A percentile compares a stretch with the other conserved stretches of the same genome.
phyloP scores from a whole-genome alignment of 345 rosid species.

The Linum usitatissimum region DNA sequence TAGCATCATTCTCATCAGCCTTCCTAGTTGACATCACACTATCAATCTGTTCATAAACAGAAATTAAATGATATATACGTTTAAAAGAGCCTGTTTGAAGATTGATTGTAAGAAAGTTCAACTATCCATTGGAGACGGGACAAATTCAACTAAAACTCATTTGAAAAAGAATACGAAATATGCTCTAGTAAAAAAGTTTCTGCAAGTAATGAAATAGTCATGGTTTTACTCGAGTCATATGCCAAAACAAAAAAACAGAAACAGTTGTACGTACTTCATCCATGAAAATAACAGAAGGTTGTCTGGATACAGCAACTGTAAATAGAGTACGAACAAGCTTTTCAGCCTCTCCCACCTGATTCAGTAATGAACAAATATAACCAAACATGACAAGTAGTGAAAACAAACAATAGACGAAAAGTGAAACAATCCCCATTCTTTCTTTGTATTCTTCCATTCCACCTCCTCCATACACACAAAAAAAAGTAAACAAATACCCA shows the following conservation, averaged over 20 bases:
- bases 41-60: slow-evolving; percentile 55
- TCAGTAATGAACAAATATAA: slow-evolving; percentile 1
- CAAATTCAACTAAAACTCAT: too few relatives aligned
- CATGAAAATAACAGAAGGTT: slow-evolving; percentile 91
- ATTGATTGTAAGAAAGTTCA: too few relatives aligned
- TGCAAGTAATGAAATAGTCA: slow-evolving; percentile 6
- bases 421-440: background rate
- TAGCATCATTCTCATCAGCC: slow-evolving; percentile 81
- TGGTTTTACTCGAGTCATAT: background rate
- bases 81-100: too few relatives aligned
- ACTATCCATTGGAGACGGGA: too few relatives aligned
- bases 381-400: slow-evolving; percentile 2
- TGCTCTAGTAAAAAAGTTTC: background rate
- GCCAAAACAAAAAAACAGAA: slow-evolving; percentile 7
- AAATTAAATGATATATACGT: background rate
- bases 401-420: slow-evolving; percentile 1
- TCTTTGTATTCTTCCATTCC: background rate
- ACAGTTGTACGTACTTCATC: slow-evolving; percentile 57
- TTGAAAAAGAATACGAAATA: too few relatives aligned
- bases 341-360: slow-evolving; percentile 94
- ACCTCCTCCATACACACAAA: background rate
- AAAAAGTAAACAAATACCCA: slow-evolving; percentile 44
- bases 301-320: slow-evolving; percentile 80
- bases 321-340: slow-evolving; percentile 89
- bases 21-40: slow-evolving; percentile 86